phyloP scores from a whole-genome alignment of 2,329 filamentous ascomycete species.

The Penicillium sclerotiorum region DNA sequence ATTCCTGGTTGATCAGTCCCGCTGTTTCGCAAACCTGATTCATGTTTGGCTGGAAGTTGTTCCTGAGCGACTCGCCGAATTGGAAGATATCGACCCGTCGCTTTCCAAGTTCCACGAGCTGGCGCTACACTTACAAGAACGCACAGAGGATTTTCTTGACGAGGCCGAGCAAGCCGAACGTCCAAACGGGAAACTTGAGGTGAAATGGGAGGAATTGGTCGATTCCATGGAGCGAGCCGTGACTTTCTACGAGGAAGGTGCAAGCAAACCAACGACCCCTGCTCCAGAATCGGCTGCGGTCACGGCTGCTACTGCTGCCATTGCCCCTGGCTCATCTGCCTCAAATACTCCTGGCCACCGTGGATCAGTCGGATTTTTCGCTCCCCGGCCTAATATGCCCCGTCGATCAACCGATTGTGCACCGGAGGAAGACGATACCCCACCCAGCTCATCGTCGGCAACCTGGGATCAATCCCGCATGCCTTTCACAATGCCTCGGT shows the following conservation, averaged over 20 bases:
- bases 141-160: conserved; percentile 49
- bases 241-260: conserved; percentile 45
- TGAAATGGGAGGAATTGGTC: conserved; percentile 54
- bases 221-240: conserved; percentile 50
- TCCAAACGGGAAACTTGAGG: conserved; percentile 48
- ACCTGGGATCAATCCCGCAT: conserved; percentile 47
- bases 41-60: conserved; percentile 55
- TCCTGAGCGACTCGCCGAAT: conserved; percentile 42
- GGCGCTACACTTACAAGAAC: conserved; percentile 45
- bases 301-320: conserved; percentile 30
- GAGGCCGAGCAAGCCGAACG: conserved; percentile 53
- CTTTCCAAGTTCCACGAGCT: conserved; percentile 48
- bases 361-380: conserved; percentile 47
- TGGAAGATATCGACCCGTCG: conserved; percentile 41
- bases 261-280: conserved; percentile 42
- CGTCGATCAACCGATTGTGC: conserved; percentile 43
- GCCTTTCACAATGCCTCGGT: conserved; percentile 43
- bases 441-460: conserved; percentile 47
- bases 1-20: conserved; percentile 86
- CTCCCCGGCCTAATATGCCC: conserved; percentile 38
- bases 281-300: conserved; percentile 31
- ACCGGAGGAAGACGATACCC: conserved; percentile 48
- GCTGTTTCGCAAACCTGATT: conserved; percentile 81
- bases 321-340: conserved; percentile 24
- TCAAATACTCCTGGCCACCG: conserved; percentile 31